Conservation (phyloP, 768 basidiomycete species). For the Tricholoma matsutake region DNA sequence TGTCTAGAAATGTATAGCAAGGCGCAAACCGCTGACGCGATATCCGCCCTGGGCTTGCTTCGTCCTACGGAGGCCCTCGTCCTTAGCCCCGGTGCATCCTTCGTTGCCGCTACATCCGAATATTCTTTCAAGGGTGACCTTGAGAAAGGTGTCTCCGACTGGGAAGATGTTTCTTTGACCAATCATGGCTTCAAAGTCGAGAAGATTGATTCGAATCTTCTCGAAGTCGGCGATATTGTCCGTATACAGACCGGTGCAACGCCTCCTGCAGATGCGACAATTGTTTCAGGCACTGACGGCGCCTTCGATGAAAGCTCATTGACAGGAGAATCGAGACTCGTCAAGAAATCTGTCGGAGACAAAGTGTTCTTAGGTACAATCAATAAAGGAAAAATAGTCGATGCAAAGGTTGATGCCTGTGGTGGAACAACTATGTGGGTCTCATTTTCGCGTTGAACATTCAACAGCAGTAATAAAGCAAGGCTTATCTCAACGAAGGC, state of each 20-base stretch:
- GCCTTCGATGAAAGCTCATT: slow-evolving; percentile 82
- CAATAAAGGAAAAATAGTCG: slow-evolving; percentile 59
- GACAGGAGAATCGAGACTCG: slow-evolving; percentile 71
- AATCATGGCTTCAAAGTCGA: slow-evolving; percentile 29
- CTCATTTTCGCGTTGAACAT: background rate
- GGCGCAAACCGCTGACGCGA: slow-evolving; percentile 68
- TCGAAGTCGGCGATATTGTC: slow-evolving; percentile 79
- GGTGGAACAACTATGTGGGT: slow-evolving; percentile 70
- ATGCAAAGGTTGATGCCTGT: slow-evolving; percentile 57
- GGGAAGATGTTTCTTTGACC: slow-evolving; percentile 18
- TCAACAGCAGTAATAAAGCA: background rate
- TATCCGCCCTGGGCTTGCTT: slow-evolving; percentile 62
- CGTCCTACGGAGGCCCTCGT: slow-evolving; percentile 64
- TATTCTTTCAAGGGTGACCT: slow-evolving; percentile 9
- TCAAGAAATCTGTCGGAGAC: slow-evolving; percentile 62
- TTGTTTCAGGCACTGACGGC: slow-evolving; percentile 45
- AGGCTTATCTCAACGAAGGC: slow-evolving; percentile 33
- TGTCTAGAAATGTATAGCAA: slow-evolving; percentile 67
- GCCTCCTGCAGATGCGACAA: slow-evolving; percentile 73
- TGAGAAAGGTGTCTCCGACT: slow-evolving; percentile 33
- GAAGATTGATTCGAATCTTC: slow-evolving; percentile 50
- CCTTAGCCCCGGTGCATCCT: slow-evolving; percentile 20
- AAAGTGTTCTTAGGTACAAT: slow-evolving; percentile 74
- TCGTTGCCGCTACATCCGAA: background rate
- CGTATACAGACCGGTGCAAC: slow-evolving; percentile 69